A percentile compares a stretch with the other conserved stretches of the same genome.
Evolutionary conservation across 257 asterid species (phyloP).

Genomic region (Fraxinus pennsylvanica): DNA sequence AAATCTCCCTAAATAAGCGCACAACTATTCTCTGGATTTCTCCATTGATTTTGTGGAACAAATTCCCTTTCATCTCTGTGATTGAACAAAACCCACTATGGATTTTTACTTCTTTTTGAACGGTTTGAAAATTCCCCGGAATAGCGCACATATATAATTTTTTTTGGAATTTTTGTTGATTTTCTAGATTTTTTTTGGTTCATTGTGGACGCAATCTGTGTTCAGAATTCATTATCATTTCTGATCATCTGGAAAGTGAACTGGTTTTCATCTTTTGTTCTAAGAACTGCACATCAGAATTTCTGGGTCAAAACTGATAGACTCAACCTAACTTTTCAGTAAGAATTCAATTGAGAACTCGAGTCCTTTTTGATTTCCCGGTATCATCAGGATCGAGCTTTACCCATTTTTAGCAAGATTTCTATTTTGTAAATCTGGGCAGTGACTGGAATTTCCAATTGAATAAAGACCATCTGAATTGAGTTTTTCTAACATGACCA

Average conservation of each 20-base stretch:
- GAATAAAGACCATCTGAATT: slow-evolving; percentile 25
- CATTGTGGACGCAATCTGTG: slow-evolving; percentile 22
- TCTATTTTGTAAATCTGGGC: slow-evolving; percentile 39
- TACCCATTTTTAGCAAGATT: slow-evolving; percentile 17
- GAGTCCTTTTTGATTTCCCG: slow-evolving; percentile 21
- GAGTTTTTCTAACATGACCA: slow-evolving; percentile 52
- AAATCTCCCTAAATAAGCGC: slow-evolving; percentile 41
- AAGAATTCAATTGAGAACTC: slow-evolving; percentile 17
- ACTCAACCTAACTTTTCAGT: neutral
- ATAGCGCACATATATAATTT: slow-evolving; percentile 10
- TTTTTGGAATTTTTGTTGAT: neutral
- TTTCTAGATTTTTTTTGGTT: neutral
- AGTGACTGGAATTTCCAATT: slow-evolving; percentile 32
- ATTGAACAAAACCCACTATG: slow-evolving; percentile 24
- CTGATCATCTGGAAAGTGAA: slow-evolving; percentile 33
- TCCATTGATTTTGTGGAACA: slow-evolving; percentile 35
- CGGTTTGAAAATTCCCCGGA: neutral
- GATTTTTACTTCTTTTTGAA: slow-evolving; percentile 18
- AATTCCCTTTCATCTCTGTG: slow-evolving; percentile 12
- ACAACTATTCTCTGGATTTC: slow-evolving; percentile 35
- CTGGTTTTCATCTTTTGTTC: slow-evolving; percentile 23
- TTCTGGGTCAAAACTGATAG: slow-evolving; percentile 32
- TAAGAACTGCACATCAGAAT: slow-evolving; percentile 14
- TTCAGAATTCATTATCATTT: slow-evolving; percentile 21
- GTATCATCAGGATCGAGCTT: slow-evolving; percentile 35